phyloP scores from a whole-genome alignment of 805 yeast species.

The Starmerella geochares region DNA sequence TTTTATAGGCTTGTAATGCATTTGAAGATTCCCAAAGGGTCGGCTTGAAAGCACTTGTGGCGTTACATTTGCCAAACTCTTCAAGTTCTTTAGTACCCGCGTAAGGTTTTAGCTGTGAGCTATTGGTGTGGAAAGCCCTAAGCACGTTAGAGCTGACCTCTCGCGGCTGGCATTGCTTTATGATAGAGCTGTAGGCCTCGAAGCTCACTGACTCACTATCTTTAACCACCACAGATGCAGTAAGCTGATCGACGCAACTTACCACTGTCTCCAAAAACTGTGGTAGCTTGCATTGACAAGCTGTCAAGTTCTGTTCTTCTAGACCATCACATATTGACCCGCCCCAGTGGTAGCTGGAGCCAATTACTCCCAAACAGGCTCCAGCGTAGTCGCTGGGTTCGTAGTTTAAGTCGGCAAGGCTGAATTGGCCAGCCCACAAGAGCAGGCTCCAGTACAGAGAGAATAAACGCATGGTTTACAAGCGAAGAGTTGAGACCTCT shows the following conservation, averaged over 20 bases:
- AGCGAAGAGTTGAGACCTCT: neutral
- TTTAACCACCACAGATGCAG: neutral
- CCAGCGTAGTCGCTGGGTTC: neutral
- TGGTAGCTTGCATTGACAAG: neutral
- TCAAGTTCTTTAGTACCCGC: neutral
- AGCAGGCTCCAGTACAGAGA: neutral
- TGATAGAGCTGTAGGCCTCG: neutral
- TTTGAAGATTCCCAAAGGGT: neutral
- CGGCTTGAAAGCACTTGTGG: slow-evolving; percentile 3
- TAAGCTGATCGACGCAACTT: slow-evolving; percentile 11
- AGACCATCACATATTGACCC: neutral
- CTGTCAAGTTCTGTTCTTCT: neutral
- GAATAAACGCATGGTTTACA: neutral
- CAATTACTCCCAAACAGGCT: neutral
- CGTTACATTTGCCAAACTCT: slow-evolving; percentile 3
- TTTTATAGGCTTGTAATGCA: slow-evolving; percentile 1
- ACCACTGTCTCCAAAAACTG: slow-evolving; percentile 16
- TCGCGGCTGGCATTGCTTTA: neutral
- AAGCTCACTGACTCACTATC: neutral
- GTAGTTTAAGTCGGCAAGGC: neutral
- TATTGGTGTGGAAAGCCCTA: slow-evolving; percentile 5
- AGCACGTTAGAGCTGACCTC: neutral
- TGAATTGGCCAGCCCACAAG: neutral
- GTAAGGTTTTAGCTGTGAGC: slow-evolving; percentile 6
- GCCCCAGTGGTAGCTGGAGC: neutral